Conservation (phyloP, 2,329 filamentous ascomycete species). For the Aschersonia sp. region DNA sequence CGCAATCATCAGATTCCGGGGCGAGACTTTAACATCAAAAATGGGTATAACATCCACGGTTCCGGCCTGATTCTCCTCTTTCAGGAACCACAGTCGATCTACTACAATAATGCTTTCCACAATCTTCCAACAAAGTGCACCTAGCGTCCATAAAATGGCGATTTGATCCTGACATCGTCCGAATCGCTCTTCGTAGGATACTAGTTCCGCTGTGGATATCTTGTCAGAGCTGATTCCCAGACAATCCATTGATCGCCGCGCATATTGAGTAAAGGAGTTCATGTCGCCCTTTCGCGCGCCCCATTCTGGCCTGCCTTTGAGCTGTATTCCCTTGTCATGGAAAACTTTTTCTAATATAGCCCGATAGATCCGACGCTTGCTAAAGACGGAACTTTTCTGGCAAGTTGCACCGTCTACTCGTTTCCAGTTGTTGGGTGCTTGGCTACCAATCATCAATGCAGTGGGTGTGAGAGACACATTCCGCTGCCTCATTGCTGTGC, state of each 20-base stretch:
- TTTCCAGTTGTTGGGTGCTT: slow-evolving; percentile 18
- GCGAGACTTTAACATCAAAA: slow-evolving; percentile 14
- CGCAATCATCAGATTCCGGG: slow-evolving; percentile 10
- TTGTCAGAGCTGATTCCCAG: slow-evolving; percentile 7
- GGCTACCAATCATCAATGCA: slow-evolving; percentile 18
- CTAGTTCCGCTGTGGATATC: slow-evolving; percentile 9
- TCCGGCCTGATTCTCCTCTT: slow-evolving; percentile 10
- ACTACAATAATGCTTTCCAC: slow-evolving; percentile 16
- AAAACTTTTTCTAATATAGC: slow-evolving; percentile 13
- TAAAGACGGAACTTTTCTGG: slow-evolving; percentile 8
- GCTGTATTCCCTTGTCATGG: slow-evolving; percentile 10
- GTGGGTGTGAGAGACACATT: slow-evolving; percentile 13
- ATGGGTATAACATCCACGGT: slow-evolving; percentile 12
- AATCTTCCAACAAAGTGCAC: slow-evolving; percentile 16
- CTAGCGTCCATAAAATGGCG: slow-evolving; percentile 17
- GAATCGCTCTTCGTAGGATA: slow-evolving; percentile 12
- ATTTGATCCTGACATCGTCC: slow-evolving; percentile 10
- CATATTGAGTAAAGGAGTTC: slow-evolving; percentile 11
- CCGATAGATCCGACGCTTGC: slow-evolving; percentile 13
- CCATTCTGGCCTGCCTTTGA: slow-evolving; percentile 11
- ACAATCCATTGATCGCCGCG: slow-evolving; percentile 11
- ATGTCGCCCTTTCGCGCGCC: slow-evolving; percentile 15
- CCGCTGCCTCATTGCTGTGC: slow-evolving; percentile 11
- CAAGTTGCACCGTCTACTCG: slow-evolving; percentile 5
- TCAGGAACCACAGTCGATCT: slow-evolving; percentile 17